Base-by-base conservation (phyloP, 768 basidiomycete species). In the Boletus vinaceobasis region DNA sequence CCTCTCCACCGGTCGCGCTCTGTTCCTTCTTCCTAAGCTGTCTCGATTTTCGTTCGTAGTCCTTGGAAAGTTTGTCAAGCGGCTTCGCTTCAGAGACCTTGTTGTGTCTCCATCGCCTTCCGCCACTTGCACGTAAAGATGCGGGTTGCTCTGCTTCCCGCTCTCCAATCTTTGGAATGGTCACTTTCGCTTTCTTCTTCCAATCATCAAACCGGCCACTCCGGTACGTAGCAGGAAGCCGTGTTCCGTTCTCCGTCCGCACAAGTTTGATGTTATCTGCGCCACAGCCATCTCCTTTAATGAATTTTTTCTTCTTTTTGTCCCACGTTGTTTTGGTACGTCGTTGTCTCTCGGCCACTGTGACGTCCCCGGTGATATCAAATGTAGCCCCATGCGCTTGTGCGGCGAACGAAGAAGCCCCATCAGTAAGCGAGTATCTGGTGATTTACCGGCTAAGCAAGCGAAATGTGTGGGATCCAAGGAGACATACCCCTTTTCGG, bases 171-270 rank as follows among this genome's bases (percentile, higher is more conserved):
- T 81, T 81, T 0, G 94, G 94, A 35, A 98, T 69, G 56, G 73
- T 79, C n/a, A 83, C 73, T 37, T 82, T 85, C 48, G 78, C 84
- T 72, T 90, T 91, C 56, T 81, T 77, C 70, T 88, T 90, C 97
- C 97, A 99, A 68, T 96, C 93, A 52, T 96, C 91, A 70, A 92
- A 99, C 15, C 92, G 84, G 11, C 97, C 97, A 61, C 89, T 93
- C 49, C 90, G 86, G 73, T 93, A 99, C 10, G 87, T 87, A 4
- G 93, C 93, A 4, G 97, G 96, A 19, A 99, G 78, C 45, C 88
- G 85, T 15, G 87, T 84, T 4, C 97, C 97, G 62, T 87, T 93
- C 72, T 99, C 97, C 0, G 93, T 93, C 61, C 83, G 85, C 62
- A 99, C 88, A 60, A 98, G 79, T 72, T 97, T 98, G 63, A 96